Evolutionary conservation across 1,284 basidiomycete genomes (phyloP).

Genomic region (Cutaneotrichosporon cutaneum): DNA sequence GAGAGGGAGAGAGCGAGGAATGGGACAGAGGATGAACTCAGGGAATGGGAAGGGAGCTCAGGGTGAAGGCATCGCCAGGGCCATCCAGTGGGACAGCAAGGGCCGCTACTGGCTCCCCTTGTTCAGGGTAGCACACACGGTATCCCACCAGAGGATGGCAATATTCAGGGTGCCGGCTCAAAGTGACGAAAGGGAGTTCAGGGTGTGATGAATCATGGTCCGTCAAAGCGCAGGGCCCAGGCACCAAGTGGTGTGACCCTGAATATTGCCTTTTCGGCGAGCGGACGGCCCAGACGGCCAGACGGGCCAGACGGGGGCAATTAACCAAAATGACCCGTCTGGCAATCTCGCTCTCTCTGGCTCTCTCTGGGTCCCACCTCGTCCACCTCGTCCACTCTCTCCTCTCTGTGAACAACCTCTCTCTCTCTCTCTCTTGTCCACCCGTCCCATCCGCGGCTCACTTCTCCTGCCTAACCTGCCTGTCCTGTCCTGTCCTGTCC

Average conservation of each 20-base stretch:
- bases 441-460: too few species aligned
- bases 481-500: too few species aligned
- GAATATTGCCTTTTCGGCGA: not conserved
- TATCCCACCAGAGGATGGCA: not conserved
- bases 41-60: not conserved
- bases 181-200: not conserved
- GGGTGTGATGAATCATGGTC: not conserved
- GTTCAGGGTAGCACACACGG: not conserved
- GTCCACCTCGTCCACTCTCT: too few species aligned
- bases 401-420: too few species aligned
- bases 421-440: too few species aligned
- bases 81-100: not conserved
- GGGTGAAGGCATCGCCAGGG: not conserved
- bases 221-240: not conserved
- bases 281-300: too few species aligned
- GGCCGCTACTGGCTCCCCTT: not conserved
- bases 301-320: too few species aligned
- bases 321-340: too few species aligned
- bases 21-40: not conserved
- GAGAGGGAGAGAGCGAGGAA: not conserved
- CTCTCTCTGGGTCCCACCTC: too few species aligned
- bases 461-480: too few species aligned
- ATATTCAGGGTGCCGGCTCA: not conserved
- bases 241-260: not conserved
- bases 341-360: too few species aligned